Percentiles rank a stretch among this genome's conserved stretches.
Evolutionary conservation across 2,329 filamentous ascomycete species (phyloP).

Genomic region (Talaromyces sp.): DNA sequence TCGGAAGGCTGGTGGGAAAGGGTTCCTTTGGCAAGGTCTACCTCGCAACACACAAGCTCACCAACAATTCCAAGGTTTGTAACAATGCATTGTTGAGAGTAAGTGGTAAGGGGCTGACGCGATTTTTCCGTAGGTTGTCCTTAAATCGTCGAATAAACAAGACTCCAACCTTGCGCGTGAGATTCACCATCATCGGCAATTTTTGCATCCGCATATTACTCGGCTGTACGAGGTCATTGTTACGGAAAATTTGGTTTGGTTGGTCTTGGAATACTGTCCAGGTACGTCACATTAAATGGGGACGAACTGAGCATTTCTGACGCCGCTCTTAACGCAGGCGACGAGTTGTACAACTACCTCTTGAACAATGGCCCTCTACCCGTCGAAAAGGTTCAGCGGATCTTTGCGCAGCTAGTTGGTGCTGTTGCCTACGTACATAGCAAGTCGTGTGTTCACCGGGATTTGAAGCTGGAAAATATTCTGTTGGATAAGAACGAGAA

Average conservation of each 20-base stretch:
- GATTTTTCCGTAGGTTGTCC: constrained; percentile 68
- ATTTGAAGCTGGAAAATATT: constrained; percentile 95
- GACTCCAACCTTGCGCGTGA: constrained; percentile 94
- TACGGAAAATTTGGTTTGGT: constrained; percentile 89
- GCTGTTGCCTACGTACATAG: constrained; percentile 93
- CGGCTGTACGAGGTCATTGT: constrained; percentile 97
- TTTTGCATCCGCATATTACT: constrained; percentile 94
- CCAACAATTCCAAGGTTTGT: constrained; percentile 88
- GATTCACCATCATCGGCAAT: constrained; percentile 97
- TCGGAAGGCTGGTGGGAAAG: constrained; percentile 90
- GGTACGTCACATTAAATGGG: constrained; percentile 47
- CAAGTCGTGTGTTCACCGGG: constrained; percentile 92
- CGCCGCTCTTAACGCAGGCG: constrained; percentile 52
- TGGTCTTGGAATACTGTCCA: constrained; percentile 93
- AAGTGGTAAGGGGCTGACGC: neutral
- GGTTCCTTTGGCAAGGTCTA: constrained; percentile 99
- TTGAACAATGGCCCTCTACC: constrained; percentile 79
- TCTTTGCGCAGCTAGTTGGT: constrained; percentile 91
- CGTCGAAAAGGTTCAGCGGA: constrained; percentile 83
- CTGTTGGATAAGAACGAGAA: constrained; percentile 94
- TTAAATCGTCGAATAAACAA: constrained; percentile 95
- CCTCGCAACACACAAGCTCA: constrained; percentile 91
- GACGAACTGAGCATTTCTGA: constrained; percentile 7
- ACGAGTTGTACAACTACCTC: constrained; percentile 96
- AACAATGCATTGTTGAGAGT: neutral